phyloP scores from a whole-genome alignment of 1,284 basidiomycete species.

The Pisolithus thermaeus region DNA sequence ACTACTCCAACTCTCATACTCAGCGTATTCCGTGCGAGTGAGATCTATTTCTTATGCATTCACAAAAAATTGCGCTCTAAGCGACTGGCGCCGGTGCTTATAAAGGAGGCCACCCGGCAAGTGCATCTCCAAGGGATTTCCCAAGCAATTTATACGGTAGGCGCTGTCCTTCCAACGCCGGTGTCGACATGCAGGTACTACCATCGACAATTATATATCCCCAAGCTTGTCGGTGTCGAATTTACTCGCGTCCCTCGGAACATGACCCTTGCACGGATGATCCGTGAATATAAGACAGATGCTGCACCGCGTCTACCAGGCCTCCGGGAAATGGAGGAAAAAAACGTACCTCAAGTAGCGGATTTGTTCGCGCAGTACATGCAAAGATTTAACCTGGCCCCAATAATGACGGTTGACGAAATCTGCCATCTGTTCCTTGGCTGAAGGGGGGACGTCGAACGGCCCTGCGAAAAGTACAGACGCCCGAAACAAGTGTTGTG shows the following conservation, averaged over 20 bases:
- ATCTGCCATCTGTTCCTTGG: conserved; percentile 84
- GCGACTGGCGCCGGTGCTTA: conserved; percentile 92
- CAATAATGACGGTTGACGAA: conserved; percentile 77
- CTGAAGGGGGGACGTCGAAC: conserved; percentile 67
- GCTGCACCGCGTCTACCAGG: conserved; percentile 49
- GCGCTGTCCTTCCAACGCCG: conserved; percentile 87
- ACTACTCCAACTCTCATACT: conserved; percentile 3
- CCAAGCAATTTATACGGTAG: conserved; percentile 97
- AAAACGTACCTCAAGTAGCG: conserved; percentile 71
- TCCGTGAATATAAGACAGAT: conserved; percentile 67
- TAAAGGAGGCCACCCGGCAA: conserved; percentile 96
- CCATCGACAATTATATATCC: conserved; percentile 89
- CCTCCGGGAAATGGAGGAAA: conserved; percentile 83
- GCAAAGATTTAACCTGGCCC: conserved; percentile 81
- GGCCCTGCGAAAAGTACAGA: conserved; percentile 43
- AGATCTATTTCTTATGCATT: conserved; percentile 98
- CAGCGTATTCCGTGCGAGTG: conserved; percentile 70
- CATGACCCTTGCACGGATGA: conserved; percentile 84
- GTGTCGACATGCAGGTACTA: conserved; percentile 87
- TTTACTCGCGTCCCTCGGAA: conserved; percentile 86
- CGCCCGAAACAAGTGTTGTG: conserved; percentile 86
- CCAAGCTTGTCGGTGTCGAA: conserved; percentile 87
- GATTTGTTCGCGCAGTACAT: conserved; percentile 80
- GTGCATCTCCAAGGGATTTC: conserved; percentile 88
- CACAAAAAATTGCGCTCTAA: conserved; percentile 98